Percentiles rank a stretch among this genome's conserved stretches.
Conservation (phyloP, 345 rosid genomes). For the Citrus reticulata region DNA sequence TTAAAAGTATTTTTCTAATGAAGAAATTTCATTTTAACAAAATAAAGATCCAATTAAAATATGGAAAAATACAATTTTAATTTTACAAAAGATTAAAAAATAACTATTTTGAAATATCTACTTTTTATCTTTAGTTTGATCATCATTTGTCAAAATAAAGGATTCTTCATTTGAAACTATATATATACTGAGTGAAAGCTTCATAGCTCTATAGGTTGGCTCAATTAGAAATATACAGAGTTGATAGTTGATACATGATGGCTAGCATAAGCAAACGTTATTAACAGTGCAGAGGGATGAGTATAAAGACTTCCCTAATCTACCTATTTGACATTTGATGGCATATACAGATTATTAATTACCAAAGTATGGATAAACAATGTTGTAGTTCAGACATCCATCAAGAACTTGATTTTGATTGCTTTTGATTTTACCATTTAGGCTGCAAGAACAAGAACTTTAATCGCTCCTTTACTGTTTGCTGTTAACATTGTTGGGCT, state of each 20-base stretch:
- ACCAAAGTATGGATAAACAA: background rate
- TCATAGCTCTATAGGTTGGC: background rate
- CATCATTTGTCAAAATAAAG: too few species aligned
- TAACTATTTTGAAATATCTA: too few species aligned
- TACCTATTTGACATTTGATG: background rate
- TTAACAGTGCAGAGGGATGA: background rate
- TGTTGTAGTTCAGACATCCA: background rate
- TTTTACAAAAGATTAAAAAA: too few species aligned
- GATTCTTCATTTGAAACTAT: too few species aligned
- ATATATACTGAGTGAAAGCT: background rate
- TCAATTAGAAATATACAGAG: background rate
- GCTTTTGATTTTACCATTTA: slow-evolving; percentile 20
- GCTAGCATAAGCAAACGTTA: background rate
- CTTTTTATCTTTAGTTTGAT: too few species aligned
- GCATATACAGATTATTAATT: background rate
- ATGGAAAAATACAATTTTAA: too few species aligned
- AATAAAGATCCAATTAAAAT: too few species aligned
- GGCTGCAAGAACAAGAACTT: slow-evolving; percentile 48
- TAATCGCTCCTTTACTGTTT: slow-evolving; percentile 56
- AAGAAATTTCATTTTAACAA: too few species aligned
- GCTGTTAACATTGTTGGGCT: slow-evolving; percentile 55
- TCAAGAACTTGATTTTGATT: background rate
- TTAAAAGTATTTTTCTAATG: too few species aligned
- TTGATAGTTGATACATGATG: background rate
- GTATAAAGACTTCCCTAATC: background rate